Conservation (phyloP, 2,329 filamentous ascomycete species). For the Fusarium chlamydosporum region DNA sequence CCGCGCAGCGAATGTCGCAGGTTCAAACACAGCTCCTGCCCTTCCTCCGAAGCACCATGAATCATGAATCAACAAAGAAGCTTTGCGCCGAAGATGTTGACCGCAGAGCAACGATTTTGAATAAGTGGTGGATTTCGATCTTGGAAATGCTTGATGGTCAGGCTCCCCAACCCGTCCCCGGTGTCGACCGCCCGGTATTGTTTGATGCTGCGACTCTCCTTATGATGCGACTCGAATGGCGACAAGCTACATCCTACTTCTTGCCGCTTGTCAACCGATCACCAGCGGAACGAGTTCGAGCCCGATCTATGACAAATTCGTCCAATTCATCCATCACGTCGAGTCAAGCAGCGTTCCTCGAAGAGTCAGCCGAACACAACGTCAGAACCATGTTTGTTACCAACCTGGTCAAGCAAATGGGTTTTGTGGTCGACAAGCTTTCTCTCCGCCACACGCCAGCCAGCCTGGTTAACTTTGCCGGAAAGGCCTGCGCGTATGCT, state of each 20-base stretch:
- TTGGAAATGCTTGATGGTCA: slow-evolving; percentile 85
- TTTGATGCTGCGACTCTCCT: slow-evolving; percentile 84
- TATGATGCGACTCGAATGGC: slow-evolving; percentile 93
- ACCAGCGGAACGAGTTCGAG: slow-evolving; percentile 61
- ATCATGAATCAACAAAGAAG: slow-evolving; percentile 73
- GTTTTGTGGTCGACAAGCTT: slow-evolving; percentile 90
- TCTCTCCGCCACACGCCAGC: slow-evolving; percentile 77
- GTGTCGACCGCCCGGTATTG: slow-evolving; percentile 84
- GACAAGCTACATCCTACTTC: slow-evolving; percentile 77
- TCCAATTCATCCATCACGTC: slow-evolving; percentile 77
- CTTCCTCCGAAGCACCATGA: slow-evolving; percentile 79
- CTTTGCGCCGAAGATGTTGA: slow-evolving; percentile 87
- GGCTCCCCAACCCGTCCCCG: slow-evolving; percentile 77
- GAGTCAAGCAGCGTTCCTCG: slow-evolving; percentile 67
- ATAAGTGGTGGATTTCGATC: slow-evolving; percentile 91
- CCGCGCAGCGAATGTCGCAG: slow-evolving; percentile 79
- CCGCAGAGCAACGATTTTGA: slow-evolving; percentile 81
- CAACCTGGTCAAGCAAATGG: slow-evolving; percentile 86
- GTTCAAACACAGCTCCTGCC: slow-evolving; percentile 80
- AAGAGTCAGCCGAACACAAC: slow-evolving; percentile 85
- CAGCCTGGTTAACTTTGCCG: slow-evolving; percentile 85
- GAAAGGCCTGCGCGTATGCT: slow-evolving; percentile 90
- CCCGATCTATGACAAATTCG: slow-evolving; percentile 64
- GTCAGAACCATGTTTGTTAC: slow-evolving; percentile 88
- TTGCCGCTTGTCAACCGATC: slow-evolving; percentile 72